Evolutionary conservation across 345 rosid species (phyloP).

Genomic region (Arabidopsis suecica): DNA sequence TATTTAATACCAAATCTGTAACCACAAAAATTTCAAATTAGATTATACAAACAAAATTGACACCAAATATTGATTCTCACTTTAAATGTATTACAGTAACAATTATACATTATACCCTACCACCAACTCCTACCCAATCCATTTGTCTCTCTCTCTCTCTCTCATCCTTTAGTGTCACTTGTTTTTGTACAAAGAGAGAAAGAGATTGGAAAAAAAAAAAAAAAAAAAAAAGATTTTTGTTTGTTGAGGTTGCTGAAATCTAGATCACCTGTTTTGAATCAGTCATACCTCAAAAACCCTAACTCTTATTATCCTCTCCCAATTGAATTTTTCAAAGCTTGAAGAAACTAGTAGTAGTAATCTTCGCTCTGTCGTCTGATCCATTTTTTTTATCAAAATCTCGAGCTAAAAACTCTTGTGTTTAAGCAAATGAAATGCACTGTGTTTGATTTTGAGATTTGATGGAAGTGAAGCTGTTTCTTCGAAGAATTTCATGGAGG

Average conservation of each 20-base stretch:
- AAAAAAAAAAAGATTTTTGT: neutral
- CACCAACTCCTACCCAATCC: constrained; percentile 46
- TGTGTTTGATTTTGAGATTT: constrained; percentile 49
- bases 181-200: constrained; percentile 11
- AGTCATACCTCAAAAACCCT: constrained; percentile 44
- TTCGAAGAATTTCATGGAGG: constrained; percentile 72
- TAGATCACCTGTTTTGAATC: constrained; percentile 49
- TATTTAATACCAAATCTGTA: neutral
- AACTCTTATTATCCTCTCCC: neutral
- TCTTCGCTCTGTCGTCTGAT: constrained; percentile 35
- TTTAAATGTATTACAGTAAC: neutral
- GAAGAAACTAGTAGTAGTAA: neutral
- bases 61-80: constrained; percentile 13
- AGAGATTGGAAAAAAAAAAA: constrained; percentile 9
- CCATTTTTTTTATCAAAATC: constrained; percentile 3
- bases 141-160: constrained; percentile 39
- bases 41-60: constrained; percentile 1
- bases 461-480: constrained; percentile 60
- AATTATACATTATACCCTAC: constrained; percentile 32
- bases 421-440: constrained; percentile 50
- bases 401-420: constrained; percentile 7
- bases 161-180: constrained; percentile 43
- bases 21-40: neutral
- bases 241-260: constrained; percentile 38
- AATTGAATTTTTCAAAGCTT: constrained; percentile 38